phyloP scores from a whole-genome alignment of 495 filamentous ascomycete species.

The Endocarpon pusillum region DNA sequence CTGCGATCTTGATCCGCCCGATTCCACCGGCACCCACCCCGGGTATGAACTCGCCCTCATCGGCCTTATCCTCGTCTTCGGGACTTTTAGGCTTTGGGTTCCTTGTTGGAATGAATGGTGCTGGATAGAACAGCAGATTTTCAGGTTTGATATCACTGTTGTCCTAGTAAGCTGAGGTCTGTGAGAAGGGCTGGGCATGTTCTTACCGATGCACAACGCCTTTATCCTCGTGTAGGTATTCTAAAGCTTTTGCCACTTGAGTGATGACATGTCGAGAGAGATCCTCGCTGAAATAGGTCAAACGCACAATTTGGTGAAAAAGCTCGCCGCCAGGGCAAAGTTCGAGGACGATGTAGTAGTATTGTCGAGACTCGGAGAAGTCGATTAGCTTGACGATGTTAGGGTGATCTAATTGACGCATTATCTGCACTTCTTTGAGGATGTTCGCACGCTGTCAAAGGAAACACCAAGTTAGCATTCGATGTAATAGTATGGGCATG shows the following conservation, averaged over 20 bases:
- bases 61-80: constrained; percentile 92
- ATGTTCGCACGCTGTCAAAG: constrained; percentile 74
- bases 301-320: constrained; percentile 94
- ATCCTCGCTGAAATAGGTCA: constrained; percentile 97
- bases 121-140: constrained; percentile 85
- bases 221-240: constrained; percentile 85
- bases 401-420: constrained; percentile 88
- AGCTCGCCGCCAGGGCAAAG: constrained; percentile 89
- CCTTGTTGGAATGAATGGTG: constrained; percentile 62
- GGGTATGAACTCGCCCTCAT: constrained; percentile 83
- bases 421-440: constrained; percentile 95
- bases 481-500: constrained; percentile 5
- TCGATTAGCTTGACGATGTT: constrained; percentile 87
- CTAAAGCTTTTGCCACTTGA: constrained; percentile 83
- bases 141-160: constrained; percentile 94
- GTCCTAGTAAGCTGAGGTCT: constrained; percentile 3
- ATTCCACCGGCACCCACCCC: constrained; percentile 85
- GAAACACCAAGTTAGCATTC: constrained; percentile 1
- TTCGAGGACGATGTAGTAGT: constrained; percentile 94
- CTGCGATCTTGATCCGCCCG: constrained; percentile 88
- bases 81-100: constrained; percentile 57
- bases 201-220: constrained; percentile 93
- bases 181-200: constrained; percentile 9
- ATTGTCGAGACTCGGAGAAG: constrained; percentile 84
- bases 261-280: constrained; percentile 84